These are phyloP conservation scores for Phaeodactylum tricornutum DNA, from an alignment of 108 stramenopile genomes.

Conservation along the genomic window DNA sequence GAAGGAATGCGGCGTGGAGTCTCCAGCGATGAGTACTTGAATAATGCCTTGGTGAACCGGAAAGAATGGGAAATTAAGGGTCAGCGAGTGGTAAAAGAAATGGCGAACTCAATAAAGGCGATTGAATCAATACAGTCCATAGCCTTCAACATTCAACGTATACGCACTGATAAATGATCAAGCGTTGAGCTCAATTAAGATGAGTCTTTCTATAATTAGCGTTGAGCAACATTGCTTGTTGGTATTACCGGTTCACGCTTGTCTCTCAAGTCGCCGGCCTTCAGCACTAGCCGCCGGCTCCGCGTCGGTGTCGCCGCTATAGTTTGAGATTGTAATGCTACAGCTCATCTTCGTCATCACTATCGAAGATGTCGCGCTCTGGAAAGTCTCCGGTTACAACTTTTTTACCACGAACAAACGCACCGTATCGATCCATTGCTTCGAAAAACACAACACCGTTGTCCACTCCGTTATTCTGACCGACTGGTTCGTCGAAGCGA, in stretches of 20 bases:
- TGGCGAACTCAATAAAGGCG: no score
- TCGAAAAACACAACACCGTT: slow-evolving; percentile 51
- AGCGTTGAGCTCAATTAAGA: no score
- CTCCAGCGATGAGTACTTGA: slow-evolving; percentile 11
- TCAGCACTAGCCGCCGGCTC: no score
- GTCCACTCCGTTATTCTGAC: slow-evolving; percentile 73
- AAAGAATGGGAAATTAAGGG: slow-evolving; percentile 4
- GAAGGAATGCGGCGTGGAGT: slow-evolving; percentile 1
- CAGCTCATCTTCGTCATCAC: slow-evolving; percentile 33
- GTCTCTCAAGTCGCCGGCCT: no score
- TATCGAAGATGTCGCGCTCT: slow-evolving; percentile 66
- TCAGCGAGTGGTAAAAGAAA: slow-evolving; percentile 5
- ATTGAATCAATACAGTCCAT: no score
- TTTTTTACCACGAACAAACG: slow-evolving; percentile 71
- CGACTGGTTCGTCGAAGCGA: slow-evolving; percentile 90
- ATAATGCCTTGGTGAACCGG: slow-evolving; percentile 4
- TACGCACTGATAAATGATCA: no score
- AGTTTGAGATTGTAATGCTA: no score
- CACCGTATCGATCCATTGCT: slow-evolving; percentile 40
- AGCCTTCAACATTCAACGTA: no score
- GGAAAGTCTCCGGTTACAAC: slow-evolving; percentile 77
- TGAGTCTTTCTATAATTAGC: no score
- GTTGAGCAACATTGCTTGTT: no score
- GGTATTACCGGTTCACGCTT: no score
- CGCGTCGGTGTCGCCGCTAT: no score